phyloP scores from a whole-genome alignment of 1,139 yeast genomes.

The Debaryomyces udenii region DNA sequence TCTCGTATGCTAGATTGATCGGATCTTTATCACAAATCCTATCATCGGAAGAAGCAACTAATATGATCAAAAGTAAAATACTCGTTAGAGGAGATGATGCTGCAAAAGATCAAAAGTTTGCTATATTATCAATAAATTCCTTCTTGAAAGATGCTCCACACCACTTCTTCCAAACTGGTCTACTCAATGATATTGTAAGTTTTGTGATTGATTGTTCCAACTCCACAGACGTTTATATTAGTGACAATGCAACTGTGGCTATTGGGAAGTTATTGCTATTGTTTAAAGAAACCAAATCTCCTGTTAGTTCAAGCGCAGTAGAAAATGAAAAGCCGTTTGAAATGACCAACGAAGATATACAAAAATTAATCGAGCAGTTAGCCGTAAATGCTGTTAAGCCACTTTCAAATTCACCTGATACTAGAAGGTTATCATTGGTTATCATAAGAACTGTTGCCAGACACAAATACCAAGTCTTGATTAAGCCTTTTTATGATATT shows the following conservation, averaged over 20 bases:
- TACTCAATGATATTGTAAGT: constrained; percentile 48
- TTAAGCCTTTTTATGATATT: constrained; percentile 56
- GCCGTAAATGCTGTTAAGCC: constrained; percentile 55
- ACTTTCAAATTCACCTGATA: constrained; percentile 66
- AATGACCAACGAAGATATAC: constrained; percentile 38
- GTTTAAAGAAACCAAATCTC: constrained; percentile 45
- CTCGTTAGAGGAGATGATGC: constrained; percentile 47
- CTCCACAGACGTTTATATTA: constrained; percentile 55
- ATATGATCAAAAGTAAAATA: constrained; percentile 64
- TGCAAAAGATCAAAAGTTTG: constrained; percentile 53
- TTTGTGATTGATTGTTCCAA: constrained; percentile 52
- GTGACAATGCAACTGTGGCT: constrained; percentile 82
- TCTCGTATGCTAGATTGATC: constrained; percentile 75
- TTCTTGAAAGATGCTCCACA: constrained; percentile 75
- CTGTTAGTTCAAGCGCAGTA: constrained; percentile 24
- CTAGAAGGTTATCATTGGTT: constrained; percentile 78
- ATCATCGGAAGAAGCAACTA: constrained; percentile 64
- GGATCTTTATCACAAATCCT: constrained; percentile 77
- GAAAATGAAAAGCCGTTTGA: constrained; percentile 27
- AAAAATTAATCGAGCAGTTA: constrained; percentile 49
- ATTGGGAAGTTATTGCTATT: constrained; percentile 77
- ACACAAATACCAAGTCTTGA: constrained; percentile 49
- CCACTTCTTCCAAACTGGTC: constrained; percentile 56
- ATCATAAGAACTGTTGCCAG: constrained; percentile 77
- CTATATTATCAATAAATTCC: constrained; percentile 74